A percentile compares a stretch with the other conserved stretches of the same genome.
phyloP scores from a whole-genome alignment of 148 eudicot species.

The Fagopyrum tataricum region DNA sequence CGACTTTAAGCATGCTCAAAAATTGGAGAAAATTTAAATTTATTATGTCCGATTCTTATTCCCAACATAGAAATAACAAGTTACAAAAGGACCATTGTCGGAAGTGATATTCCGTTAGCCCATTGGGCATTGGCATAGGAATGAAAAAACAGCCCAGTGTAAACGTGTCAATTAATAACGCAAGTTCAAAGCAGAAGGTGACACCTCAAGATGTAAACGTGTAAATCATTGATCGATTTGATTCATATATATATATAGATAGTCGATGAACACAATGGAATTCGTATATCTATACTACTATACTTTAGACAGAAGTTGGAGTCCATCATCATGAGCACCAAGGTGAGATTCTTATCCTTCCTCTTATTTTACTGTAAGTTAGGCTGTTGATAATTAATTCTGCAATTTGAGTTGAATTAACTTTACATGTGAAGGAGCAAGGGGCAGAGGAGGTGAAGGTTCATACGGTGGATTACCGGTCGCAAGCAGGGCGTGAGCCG shows the following conservation, averaged over 20 bases:
- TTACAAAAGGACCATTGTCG: too few relatives aligned
- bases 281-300: too few relatives aligned
- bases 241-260: too few relatives aligned
- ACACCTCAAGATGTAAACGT: neutral
- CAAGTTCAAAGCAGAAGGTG: neutral
- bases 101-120: too few relatives aligned
- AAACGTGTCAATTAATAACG: neutral
- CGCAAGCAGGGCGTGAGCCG: conserved; percentile 21
- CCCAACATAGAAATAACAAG: too few relatives aligned
- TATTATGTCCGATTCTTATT: too few relatives aligned
- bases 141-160: neutral
- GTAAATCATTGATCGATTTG: neutral
- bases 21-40: too few relatives aligned
- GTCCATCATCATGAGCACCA: neutral
- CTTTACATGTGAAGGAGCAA: neutral
- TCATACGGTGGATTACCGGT: conserved; percentile 25
- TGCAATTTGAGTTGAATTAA: neutral
- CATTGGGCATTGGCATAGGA: neutral
- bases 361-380: neutral
- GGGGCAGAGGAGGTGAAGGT: conserved; percentile 23
- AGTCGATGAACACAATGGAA: too few relatives aligned
- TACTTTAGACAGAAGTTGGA: too few relatives aligned
- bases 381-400: neutral
- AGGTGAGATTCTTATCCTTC: neutral
- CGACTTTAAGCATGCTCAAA: too few relatives aligned